These are phyloP conservation scores for Paecilomyces formosus DNA, from an alignment of 2,329 filamentous ascomycete genomes.

Conservation along the genomic window DNA sequence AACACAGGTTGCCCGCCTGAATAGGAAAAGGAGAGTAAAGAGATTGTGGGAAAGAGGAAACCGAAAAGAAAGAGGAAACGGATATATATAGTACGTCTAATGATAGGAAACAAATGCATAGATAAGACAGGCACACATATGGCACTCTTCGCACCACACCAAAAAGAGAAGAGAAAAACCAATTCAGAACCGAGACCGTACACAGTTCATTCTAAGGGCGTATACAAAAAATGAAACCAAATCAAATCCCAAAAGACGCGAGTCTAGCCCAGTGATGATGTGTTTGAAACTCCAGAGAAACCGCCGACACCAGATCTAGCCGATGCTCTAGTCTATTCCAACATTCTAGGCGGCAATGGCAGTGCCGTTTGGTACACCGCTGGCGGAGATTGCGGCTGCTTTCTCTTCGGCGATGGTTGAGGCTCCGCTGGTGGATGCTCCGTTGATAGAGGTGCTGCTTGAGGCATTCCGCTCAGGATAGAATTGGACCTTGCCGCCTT, in stretches of 20 bases:
- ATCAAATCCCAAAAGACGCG: not conserved
- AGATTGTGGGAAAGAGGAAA: not conserved
- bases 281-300: not conserved
- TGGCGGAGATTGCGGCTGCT: not conserved
- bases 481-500: conserved; percentile 62
- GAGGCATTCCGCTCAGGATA: conserved; percentile 44
- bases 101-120: not conserved
- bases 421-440: conserved; percentile 1
- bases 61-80: not conserved
- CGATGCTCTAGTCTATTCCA: not conserved
- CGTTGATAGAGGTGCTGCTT: not conserved
- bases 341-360: not conserved
- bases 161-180: no score
- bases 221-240: not conserved
- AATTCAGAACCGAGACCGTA: not conserved
- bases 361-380: not conserved
- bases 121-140: not conserved
- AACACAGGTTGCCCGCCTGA: not conserved
- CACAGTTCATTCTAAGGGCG: not conserved
- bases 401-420: not conserved
- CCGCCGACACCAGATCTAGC: not conserved
- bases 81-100: not conserved
- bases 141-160: not conserved
- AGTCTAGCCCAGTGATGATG: not conserved
- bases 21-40: not conserved